Conservation (phyloP, 2,329 filamentous ascomycete genomes). For the Aureobasidium pullulans region DNA sequence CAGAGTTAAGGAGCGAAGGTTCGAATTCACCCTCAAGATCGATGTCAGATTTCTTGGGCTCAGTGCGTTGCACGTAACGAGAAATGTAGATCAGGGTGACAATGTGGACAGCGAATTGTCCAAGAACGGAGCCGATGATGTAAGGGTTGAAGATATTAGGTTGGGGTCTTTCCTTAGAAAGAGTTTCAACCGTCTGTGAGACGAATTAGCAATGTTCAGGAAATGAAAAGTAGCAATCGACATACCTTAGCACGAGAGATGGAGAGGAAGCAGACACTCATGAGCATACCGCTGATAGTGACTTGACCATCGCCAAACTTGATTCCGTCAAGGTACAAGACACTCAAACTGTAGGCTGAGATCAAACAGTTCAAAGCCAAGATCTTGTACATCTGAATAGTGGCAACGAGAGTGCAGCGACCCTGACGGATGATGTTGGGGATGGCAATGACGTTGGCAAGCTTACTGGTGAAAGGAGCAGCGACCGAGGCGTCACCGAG, state of each 20-base stretch:
- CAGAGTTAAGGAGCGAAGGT: slow-evolving; percentile 90
- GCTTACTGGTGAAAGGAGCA: slow-evolving; percentile 94
- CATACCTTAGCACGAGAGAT: slow-evolving; percentile 85
- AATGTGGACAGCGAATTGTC: slow-evolving; percentile 95
- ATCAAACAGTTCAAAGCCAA: slow-evolving; percentile 96
- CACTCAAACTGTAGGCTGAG: slow-evolving; percentile 92
- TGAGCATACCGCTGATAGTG: slow-evolving; percentile 97
- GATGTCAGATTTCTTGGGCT: slow-evolving; percentile 60
- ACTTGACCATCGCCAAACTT: slow-evolving; percentile 98
- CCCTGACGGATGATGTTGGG: slow-evolving; percentile 98
- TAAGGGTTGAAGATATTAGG: slow-evolving; percentile 99
- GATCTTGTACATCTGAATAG: slow-evolving; percentile 99
- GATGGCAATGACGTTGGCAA: slow-evolving; percentile 92
- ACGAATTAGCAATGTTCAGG: slow-evolving; percentile 23
- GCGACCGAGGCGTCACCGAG: slow-evolving; percentile 95
- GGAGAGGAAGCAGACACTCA: slow-evolving; percentile 98
- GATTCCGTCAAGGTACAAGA: slow-evolving; percentile 95
- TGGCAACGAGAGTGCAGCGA: slow-evolving; percentile 92
- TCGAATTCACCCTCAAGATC: slow-evolving; percentile 93
- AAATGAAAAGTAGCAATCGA: neutral
- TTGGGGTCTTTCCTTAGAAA: slow-evolving; percentile 95
- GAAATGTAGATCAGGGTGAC: slow-evolving; percentile 90
- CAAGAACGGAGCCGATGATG: slow-evolving; percentile 95
- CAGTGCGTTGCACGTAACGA: slow-evolving; percentile 74
- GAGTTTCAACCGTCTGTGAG: slow-evolving; percentile 69